Evolutionary conservation across 768 basidiomycete genomes (phyloP).

Genomic region (Candolleomyces aberdarensis): DNA sequence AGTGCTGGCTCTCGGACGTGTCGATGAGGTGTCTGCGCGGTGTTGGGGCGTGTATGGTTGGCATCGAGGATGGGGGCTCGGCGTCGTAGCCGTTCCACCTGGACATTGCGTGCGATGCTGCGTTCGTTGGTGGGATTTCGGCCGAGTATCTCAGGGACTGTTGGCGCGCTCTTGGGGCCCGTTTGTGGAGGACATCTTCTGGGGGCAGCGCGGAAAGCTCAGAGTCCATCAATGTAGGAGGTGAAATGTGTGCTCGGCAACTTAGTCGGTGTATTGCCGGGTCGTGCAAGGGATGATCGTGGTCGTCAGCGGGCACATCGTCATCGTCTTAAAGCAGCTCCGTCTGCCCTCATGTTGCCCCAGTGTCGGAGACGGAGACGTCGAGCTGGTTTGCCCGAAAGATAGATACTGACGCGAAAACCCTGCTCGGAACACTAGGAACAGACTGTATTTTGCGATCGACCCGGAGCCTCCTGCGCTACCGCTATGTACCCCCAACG

Average conservation of each 20-base stretch:
- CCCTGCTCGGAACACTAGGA: not conserved
- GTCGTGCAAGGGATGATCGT: no score
- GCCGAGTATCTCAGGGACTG: not conserved
- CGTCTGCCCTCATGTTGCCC: not conserved
- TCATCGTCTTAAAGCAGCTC: not conserved
- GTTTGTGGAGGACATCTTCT: slow-evolving; percentile 1
- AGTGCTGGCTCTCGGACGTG: slow-evolving; percentile 53
- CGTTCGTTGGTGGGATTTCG: not conserved
- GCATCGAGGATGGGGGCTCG: not conserved
- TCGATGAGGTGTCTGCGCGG: slow-evolving; percentile 68
- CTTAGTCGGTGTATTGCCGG: not conserved
- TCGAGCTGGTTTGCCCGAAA: not conserved
- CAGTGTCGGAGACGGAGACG: not conserved
- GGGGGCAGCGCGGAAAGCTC: slow-evolving; percentile 4
- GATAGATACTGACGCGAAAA: not conserved
- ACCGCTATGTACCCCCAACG: not conserved
- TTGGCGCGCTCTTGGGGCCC: not conserved
- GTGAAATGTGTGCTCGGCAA: slow-evolving; percentile 6
- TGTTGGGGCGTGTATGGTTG: slow-evolving; percentile 53
- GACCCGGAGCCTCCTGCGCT: not conserved
- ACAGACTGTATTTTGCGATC: not conserved
- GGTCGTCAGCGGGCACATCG: no score
- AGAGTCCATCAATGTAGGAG: slow-evolving; percentile 1
- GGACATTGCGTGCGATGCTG: not conserved
- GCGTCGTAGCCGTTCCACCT: not conserved